Conservation (phyloP, 176 grass and related monocot species). For the Poa annua region DNA sequence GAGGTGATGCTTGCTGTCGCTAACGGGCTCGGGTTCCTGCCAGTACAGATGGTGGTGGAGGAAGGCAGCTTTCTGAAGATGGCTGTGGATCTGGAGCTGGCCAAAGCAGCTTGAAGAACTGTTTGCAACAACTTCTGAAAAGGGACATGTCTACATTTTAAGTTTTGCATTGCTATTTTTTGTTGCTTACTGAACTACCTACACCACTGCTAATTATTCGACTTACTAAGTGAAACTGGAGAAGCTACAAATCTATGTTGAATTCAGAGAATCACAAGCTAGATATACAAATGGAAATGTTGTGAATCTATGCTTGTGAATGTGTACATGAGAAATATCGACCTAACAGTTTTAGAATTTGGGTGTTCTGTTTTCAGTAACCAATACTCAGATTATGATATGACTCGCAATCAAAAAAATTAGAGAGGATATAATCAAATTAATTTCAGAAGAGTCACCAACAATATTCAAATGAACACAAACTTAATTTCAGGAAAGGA, state of each 20-base stretch:
- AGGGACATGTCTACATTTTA: background rate
- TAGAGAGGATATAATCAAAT: background rate
- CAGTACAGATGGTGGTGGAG: constrained; percentile 60
- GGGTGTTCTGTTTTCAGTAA: background rate
- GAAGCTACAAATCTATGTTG: background rate
- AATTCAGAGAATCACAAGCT: background rate
- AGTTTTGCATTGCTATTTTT: constrained; percentile 16
- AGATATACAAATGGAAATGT: background rate
- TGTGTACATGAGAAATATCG: background rate
- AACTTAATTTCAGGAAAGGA: background rate
- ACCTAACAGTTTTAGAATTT: constrained; percentile 1
- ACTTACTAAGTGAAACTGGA: background rate
- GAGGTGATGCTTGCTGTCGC: constrained; percentile 91
- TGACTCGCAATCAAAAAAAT: background rate
- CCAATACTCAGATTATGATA: background rate
- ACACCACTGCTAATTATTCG: background rate
- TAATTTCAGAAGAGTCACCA: background rate
- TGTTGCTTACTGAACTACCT: background rate
- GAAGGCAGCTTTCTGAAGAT: constrained; percentile 51
- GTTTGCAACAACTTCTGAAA: background rate
- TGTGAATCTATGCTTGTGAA: constrained; percentile 13
- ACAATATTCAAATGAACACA: background rate
- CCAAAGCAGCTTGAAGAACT: constrained; percentile 36
- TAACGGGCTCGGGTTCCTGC: constrained; percentile 57
- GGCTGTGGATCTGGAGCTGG: constrained; percentile 44